Evolutionary conservation across 306 rosid genomes (phyloP).

Genomic region (Pterocarpus macrocarpus): DNA sequence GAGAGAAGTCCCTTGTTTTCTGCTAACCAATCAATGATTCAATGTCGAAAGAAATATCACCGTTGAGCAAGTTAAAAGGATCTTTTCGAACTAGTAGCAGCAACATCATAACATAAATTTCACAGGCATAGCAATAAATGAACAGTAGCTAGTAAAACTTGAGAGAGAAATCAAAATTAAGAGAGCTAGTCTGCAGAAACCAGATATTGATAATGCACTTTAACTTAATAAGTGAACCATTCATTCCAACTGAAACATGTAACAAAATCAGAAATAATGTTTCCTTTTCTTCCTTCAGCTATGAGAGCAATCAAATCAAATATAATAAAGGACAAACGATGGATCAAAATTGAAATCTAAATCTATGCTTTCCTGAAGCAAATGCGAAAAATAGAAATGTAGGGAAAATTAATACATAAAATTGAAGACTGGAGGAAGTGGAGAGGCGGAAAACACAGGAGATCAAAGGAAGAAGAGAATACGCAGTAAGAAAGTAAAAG

Average conservation of each 20-base stretch:
- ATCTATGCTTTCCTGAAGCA: neutral
- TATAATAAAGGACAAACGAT: neutral
- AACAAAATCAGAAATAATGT: slow-evolving; percentile 4
- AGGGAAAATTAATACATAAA: neutral
- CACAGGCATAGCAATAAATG: neutral
- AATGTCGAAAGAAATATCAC: neutral
- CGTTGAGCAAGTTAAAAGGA: neutral
- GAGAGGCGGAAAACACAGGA: neutral
- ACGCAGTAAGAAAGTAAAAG: neutral
- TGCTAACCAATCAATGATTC: slow-evolving; percentile 12
- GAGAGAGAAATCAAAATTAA: neutral
- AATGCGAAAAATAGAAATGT: neutral
- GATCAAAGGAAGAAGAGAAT: neutral
- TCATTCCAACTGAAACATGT: neutral
- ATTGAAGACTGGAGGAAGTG: neutral
- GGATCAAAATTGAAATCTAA: neutral
- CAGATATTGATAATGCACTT: slow-evolving; percentile 19
- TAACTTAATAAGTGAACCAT: slow-evolving; percentile 3
- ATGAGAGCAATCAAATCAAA: neutral
- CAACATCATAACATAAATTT: slow-evolving; percentile 18
- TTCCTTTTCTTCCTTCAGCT: neutral
- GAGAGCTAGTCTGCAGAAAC: slow-evolving; percentile 7
- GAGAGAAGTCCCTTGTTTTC: neutral
- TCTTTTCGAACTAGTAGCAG: neutral
- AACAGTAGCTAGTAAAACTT: slow-evolving; percentile 22